Conservation (phyloP, 352 stramenopile genomes). For the Phytopythium vexans region DNA sequence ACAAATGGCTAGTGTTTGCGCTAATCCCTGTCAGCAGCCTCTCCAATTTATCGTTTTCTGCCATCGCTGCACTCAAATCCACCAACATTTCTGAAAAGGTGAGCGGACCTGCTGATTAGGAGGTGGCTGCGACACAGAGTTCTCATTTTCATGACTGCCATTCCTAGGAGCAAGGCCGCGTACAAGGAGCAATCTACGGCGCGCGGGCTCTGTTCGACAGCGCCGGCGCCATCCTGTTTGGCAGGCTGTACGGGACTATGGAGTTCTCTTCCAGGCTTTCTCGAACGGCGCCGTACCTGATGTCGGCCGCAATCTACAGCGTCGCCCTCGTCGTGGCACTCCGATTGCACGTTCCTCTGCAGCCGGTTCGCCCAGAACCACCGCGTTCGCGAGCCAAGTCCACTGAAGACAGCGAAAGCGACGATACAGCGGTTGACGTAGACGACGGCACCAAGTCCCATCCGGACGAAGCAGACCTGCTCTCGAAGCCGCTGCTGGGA, state of each 20-base stretch:
- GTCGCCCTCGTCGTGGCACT: conserved; percentile 42
- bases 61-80: conserved; percentile 33
- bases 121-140: neutral
- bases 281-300: conserved; percentile 47
- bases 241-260: conserved; percentile 55
- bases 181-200: conserved; percentile 73
- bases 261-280: conserved; percentile 34
- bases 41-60: conserved; percentile 62
- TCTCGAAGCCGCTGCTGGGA: no score
- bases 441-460: no score
- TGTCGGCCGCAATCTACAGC: conserved; percentile 48
- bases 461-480: no score
- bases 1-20: conserved; percentile 58
- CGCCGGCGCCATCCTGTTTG: conserved; percentile 45
- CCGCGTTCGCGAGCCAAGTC: no score
- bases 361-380: no score
- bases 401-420: no score
- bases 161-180: conserved; percentile 60
- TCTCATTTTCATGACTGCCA: neutral
- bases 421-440: no score
- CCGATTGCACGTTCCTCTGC: no score
- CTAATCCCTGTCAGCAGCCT: conserved; percentile 35
- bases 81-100: conserved; percentile 46
- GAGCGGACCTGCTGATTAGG: neutral
- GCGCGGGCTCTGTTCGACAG: conserved; percentile 61